phyloP scores from a whole-genome alignment of 176 grass and related monocot species.

The Aechmea fasciata region DNA sequence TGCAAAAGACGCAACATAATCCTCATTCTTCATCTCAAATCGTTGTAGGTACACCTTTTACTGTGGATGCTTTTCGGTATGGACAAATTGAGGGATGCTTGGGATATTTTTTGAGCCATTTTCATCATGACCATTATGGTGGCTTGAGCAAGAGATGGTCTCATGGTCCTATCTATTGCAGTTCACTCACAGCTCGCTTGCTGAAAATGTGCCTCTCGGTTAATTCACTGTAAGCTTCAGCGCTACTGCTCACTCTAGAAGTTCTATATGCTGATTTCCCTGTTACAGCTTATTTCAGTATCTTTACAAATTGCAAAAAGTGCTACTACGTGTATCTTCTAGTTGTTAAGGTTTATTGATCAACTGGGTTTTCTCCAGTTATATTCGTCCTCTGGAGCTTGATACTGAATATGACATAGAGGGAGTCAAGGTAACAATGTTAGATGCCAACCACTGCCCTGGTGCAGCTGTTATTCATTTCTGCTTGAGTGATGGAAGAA shows the following conservation, averaged over 20 bases:
- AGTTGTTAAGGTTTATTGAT: background rate
- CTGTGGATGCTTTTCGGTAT: conserved; percentile 71
- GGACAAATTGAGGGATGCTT: conserved; percentile 41
- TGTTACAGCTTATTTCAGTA: background rate
- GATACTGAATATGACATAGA: conserved; percentile 51
- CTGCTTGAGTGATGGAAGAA: conserved; percentile 38
- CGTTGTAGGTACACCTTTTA: conserved; percentile 51
- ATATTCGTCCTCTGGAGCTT: conserved; percentile 49
- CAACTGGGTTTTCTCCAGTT: conserved; percentile 27
- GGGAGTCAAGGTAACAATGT: conserved; percentile 44
- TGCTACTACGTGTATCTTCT: background rate
- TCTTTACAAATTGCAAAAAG: background rate
- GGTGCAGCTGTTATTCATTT: conserved; percentile 63
- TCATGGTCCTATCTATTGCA: conserved; percentile 71
- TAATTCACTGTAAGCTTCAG: conserved; percentile 29
- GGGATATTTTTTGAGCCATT: conserved; percentile 69
- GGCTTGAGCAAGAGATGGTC: conserved; percentile 67
- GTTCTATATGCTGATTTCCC: background rate
- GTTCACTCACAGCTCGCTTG: conserved; percentile 51
- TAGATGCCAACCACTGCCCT: conserved; percentile 76
- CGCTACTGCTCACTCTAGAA: background rate
- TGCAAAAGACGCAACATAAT: too few relatives aligned
- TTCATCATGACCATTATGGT: conserved; percentile 64
- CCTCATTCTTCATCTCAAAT: too few relatives aligned
- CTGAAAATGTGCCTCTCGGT: conserved; percentile 56